Conservation (phyloP, 2,329 filamentous ascomycete species). For the Ophiostoma sp. region DNA sequence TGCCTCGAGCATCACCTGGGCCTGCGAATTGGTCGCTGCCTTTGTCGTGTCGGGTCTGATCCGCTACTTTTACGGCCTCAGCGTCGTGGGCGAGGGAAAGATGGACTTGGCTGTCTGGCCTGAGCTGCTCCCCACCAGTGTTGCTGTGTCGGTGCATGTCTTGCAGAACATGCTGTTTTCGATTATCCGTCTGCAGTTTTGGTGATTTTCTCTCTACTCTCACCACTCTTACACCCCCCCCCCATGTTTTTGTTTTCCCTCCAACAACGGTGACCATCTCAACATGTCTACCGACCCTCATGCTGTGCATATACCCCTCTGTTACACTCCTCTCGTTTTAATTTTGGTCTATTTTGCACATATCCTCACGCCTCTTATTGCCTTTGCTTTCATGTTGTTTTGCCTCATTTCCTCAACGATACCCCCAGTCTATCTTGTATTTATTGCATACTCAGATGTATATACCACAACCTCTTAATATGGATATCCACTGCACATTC, state of each 20-base stretch:
- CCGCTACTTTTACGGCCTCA: slow-evolving; percentile 58
- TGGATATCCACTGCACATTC: not conserved
- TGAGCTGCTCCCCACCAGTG: slow-evolving; percentile 65
- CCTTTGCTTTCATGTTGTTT: not conserved
- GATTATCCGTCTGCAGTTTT: slow-evolving; percentile 65
- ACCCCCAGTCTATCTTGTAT: slow-evolving; percentile 12
- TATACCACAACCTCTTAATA: not conserved
- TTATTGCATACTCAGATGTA: slow-evolving; percentile 10
- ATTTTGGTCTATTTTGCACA: not conserved
- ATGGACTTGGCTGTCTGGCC: slow-evolving; percentile 66
- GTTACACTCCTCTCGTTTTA: not conserved
- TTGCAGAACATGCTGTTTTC: slow-evolving; percentile 72
- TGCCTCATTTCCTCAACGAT: slow-evolving; percentile 22
- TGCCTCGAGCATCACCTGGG: slow-evolving; percentile 65
- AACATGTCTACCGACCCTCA: slow-evolving; percentile 14
- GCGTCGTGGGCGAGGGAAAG: slow-evolving; percentile 65
- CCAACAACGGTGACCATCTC: not conserved
- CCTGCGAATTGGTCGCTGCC: slow-evolving; percentile 63
- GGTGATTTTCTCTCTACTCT: slow-evolving; percentile 29
- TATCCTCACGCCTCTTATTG: not conserved
- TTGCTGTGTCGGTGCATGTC: slow-evolving; percentile 66
- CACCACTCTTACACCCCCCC: not conserved
- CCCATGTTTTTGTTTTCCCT: not conserved
- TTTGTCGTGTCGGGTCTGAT: slow-evolving; percentile 61
- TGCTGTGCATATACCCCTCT: not conserved